Percentiles rank a stretch among this genome's conserved stretches.
Evolutionary conservation across 352 stramenopile species (phyloP).

Genomic region (Globisporangium cederbergense): DNA sequence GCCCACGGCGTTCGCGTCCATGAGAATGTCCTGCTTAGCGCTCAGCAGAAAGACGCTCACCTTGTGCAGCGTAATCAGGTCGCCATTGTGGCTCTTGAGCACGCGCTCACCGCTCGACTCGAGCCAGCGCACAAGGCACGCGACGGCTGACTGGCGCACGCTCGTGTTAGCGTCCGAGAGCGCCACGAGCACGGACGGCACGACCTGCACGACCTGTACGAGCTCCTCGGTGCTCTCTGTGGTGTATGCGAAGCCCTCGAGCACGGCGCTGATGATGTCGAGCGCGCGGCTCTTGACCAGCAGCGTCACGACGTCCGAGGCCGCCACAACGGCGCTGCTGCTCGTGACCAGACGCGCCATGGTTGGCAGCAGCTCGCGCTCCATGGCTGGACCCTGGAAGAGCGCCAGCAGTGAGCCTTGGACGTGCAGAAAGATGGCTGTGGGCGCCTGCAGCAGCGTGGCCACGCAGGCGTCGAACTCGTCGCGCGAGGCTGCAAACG

Average conservation of each 20-base stretch:
- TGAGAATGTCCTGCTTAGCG: conserved; percentile 71
- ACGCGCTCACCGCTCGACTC: conserved; percentile 25
- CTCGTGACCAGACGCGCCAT: conserved; percentile 44
- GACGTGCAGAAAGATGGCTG: conserved; percentile 56
- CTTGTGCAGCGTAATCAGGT: conserved; percentile 33
- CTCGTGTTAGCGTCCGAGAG: conserved; percentile 40
- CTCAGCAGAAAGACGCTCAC: conserved; percentile 45
- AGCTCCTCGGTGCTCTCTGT: conserved; percentile 37
- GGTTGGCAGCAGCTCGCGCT: conserved; percentile 55
- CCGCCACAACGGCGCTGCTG: conserved; percentile 18
- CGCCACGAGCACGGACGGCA: conserved; percentile 70
- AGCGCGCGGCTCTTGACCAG: conserved; percentile 59
- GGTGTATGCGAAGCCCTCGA: conserved; percentile 45
- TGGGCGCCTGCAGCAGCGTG: conserved; percentile 60
- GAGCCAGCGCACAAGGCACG: conserved; percentile 59
- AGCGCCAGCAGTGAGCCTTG: conserved; percentile 50
- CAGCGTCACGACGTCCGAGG: conserved; percentile 37
- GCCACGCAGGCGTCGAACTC: conserved; percentile 66
- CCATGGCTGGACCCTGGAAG: conserved; percentile 41
- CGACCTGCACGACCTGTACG: conserved; percentile 36
- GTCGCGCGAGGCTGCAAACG: conserved; percentile 38
- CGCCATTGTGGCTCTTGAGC: conserved; percentile 17
- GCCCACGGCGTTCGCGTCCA: conserved; percentile 59
- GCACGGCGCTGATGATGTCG: conserved; percentile 62
- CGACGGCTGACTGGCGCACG: conserved; percentile 59